Conservation (phyloP, 331 rosid species). For the Malus hybrid region DNA sequence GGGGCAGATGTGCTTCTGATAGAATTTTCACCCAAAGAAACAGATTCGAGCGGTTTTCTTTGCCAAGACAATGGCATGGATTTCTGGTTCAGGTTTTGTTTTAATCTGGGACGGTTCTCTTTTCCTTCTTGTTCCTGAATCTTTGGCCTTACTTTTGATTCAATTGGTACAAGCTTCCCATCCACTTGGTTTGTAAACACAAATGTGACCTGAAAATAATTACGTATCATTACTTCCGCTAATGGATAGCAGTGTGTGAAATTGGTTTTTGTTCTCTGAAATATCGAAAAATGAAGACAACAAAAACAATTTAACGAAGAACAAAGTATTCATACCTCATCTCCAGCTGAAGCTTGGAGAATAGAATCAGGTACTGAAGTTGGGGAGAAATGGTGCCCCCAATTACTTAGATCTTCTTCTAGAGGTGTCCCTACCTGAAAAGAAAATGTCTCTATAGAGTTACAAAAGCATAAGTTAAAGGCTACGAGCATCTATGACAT, state of each 20-base stretch:
- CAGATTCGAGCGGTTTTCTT: constrained; percentile 31
- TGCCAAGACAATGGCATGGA: constrained; percentile 26
- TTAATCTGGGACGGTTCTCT: constrained; percentile 23
- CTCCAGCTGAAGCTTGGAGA: constrained; percentile 90
- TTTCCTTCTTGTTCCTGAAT: constrained; percentile 35
- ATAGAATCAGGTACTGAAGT: constrained; percentile 81
- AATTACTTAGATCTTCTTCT: constrained; percentile 82
- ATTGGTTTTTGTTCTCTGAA: neutral
- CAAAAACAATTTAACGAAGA: too few species aligned
- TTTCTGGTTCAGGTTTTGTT: constrained; percentile 27
- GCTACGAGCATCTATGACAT: neutral
- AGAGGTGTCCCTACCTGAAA: constrained; percentile 74
- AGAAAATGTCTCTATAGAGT: neutral
- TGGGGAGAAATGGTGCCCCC: constrained; percentile 92
- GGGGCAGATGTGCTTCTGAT: constrained; percentile 19
- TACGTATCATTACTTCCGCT: too few species aligned
- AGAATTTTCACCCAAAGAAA: constrained; percentile 23
- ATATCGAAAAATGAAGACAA: neutral
- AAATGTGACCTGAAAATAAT: constrained; percentile 61
- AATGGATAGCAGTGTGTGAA: neutral
- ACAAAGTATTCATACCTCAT: constrained; percentile 59
- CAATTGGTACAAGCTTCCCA: constrained; percentile 74
- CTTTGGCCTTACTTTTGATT: constrained; percentile 41
- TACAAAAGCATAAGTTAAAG: neutral
- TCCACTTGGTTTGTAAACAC: constrained; percentile 89